Base-by-base conservation (phyloP, 2,329 filamentous ascomycete genomes). In the Emergomyces pasteurianus region DNA sequence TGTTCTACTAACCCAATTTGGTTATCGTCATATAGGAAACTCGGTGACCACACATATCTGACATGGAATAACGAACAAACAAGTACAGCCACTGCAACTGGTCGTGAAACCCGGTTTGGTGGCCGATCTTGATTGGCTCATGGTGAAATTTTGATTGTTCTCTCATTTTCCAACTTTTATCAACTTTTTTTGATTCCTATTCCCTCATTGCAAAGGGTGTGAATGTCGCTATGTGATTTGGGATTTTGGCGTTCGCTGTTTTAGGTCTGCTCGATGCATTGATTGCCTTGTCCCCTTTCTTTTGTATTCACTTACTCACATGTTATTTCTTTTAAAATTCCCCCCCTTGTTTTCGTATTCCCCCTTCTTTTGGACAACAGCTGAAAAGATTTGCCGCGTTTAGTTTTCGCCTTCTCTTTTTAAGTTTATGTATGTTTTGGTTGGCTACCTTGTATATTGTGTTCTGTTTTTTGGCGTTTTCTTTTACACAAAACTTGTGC, bases 1-100 rank as follows among this genome's bases (percentile, higher is more conserved):
- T 28, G 2, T 16, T 53, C 28, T 36, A 10, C 50, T 53, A 53
- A 53, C 18, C 50, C 18, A 34, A 23, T 16, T 7, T 46, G 26
- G 12, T 61, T 60, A 58, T 65, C 10, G 23, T 26, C 23, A 49
- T 65, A 58, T 66, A 92, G 94, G 70, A 99, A 97, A 88, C 83
- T 99, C 49, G 94, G 94, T 63, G 94, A 99, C 74, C 94, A 97
- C 75, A 96, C 91, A 9, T 97, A 99, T 73, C 82, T 99, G 56
- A 94, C 90, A 28, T 99, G 94, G 94, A 96, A 97, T 73, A 87
- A 85, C 64, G 86, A 88, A 53, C 78, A 83, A 63, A 79, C 82
- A 8, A 80, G 77, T 62, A 80, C 82, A 53, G 82, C 81, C 62
- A 82, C 80, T 21, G 72, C 78, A 28, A 78, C 78, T 1, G 78